Evolutionary conservation across 768 basidiomycete species (phyloP).

Genomic region (Auriculariales sp.): DNA sequence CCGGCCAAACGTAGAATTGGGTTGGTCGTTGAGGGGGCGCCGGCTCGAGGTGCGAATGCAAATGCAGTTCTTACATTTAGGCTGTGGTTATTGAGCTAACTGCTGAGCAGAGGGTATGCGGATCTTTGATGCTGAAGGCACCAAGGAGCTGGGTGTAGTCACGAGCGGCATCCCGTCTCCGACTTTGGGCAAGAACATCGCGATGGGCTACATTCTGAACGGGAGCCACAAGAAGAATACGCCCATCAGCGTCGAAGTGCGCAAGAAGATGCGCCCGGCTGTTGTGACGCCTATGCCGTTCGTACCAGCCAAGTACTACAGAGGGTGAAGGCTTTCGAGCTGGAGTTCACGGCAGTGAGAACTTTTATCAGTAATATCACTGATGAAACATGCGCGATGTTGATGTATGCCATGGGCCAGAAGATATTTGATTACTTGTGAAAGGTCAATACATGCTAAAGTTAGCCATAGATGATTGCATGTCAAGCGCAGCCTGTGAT

Average conservation of each 20-base stretch:
- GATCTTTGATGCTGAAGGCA: slow-evolving; percentile 41
- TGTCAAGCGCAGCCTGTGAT: no score
- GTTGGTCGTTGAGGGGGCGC: slow-evolving; percentile 66
- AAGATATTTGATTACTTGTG: no score
- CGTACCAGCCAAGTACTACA: slow-evolving; percentile 66
- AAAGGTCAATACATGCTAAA: no score
- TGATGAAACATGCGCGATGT: no score
- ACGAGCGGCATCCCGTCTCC: slow-evolving; percentile 97
- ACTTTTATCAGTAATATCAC: no score
- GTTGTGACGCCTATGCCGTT: slow-evolving; percentile 80
- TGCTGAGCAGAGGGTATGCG: slow-evolving; percentile 54
- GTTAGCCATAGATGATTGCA: no score
- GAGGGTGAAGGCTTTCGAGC: no score
- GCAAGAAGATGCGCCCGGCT: slow-evolving; percentile 65
- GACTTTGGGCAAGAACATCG: slow-evolving; percentile 77
- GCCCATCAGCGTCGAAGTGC: slow-evolving; percentile 68
- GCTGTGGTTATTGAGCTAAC: neutral
- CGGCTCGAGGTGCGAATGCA: slow-evolving; percentile 56
- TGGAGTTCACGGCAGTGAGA: no score
- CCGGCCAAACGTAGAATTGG: slow-evolving; percentile 70
- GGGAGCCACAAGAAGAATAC: slow-evolving; percentile 89
- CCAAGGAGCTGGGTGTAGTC: slow-evolving; percentile 50
- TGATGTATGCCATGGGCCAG: no score
- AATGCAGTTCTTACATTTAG: slow-evolving; percentile 3
- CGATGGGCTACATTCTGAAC: slow-evolving; percentile 80